phyloP scores from a whole-genome alignment of 169 alveolate genomes.

The Eimeria brunetti region DNA sequence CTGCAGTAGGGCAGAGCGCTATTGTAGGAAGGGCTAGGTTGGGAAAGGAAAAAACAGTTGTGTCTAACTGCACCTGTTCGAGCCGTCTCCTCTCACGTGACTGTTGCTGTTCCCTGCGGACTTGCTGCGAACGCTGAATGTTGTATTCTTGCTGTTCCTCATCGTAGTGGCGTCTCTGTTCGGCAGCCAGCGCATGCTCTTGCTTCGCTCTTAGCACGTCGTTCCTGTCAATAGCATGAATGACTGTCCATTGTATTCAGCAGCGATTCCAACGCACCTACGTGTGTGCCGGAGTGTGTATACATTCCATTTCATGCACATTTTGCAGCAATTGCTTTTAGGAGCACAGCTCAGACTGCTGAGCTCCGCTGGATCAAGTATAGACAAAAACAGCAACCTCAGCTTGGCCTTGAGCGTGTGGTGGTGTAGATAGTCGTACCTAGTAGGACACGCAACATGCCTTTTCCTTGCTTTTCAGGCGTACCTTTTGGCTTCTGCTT shows the following conservation, averaged over 20 bases:
- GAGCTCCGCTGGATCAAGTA: background rate
- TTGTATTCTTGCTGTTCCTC: conserved; percentile 61
- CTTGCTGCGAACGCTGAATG: conserved; percentile 67
- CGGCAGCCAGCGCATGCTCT: conserved; percentile 59
- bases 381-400: background rate
- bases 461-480: background rate
- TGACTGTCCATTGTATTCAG: background rate
- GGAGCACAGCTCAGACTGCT: background rate
- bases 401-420: background rate
- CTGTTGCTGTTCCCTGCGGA: conserved; percentile 77
- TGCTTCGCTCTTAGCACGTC: conserved; percentile 50
- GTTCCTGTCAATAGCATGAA: conserved; percentile 21
- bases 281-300: background rate
- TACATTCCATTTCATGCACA: background rate
- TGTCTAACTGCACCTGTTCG: conserved; percentile 74
- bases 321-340: background rate
- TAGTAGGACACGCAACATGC: background rate
- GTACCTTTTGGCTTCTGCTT: conserved; percentile 22
- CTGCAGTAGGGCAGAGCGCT: background rate
- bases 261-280: background rate
- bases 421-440: background rate
- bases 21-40: background rate
- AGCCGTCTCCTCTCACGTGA: conserved; percentile 66
- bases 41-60: background rate
- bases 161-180: conserved; percentile 67